Base-by-base conservation (phyloP, 139 green algal species). In the Coelastrella sp. region DNA sequence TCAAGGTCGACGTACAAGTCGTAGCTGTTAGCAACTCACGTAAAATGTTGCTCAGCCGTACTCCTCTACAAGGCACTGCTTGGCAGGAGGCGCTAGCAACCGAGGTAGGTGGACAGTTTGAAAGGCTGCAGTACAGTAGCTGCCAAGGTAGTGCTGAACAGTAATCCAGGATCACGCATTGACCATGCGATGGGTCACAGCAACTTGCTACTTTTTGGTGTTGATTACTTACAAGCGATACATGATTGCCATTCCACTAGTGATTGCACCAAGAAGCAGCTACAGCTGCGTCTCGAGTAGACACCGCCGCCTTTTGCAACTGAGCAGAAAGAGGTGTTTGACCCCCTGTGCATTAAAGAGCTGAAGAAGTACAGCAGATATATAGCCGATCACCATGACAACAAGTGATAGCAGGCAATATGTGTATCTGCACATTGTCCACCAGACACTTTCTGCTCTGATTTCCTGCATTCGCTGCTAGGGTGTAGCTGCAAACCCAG, bases 1-100 rank as follows among this genome's bases (percentile, higher is more conserved):
- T 84, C 60, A 50, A 37, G 23, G 78, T 84, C 2, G 30, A 53
- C 53, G 15, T 76, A n/a, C 41, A 17, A 17, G 78, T 84, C 27
- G 78, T 84, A 11, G 78, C 78, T 11, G 40, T 84, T 43, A 84
- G 78, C 60, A 84, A 76, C 78, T 51, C 27, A 27, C 34, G 62
- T 11, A 53, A 45, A 25, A 84, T 84, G 78, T 38, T 84, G 21
- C 60, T 84, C 6, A 73, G 48, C 5, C 8, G 8, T 32, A 64
- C n/a, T 5, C 21, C 59, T 1, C 32, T 84, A 27, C 78, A 84
- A 48, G 62, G 62, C 3, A 74, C 62, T 37, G 60, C 62, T 5
- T 84, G 78, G 78, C 21, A 40, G n/a, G 60, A 64, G 30, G 60
- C 78, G 15, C 27, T 84, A 2, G 78, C 37, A 53, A 8, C 72